Percentiles rank a stretch among this genome's conserved stretches.
Evolutionary conservation across 1,139 yeast genomes (phyloP).

Genomic region (Kodamaea arcana): DNA sequence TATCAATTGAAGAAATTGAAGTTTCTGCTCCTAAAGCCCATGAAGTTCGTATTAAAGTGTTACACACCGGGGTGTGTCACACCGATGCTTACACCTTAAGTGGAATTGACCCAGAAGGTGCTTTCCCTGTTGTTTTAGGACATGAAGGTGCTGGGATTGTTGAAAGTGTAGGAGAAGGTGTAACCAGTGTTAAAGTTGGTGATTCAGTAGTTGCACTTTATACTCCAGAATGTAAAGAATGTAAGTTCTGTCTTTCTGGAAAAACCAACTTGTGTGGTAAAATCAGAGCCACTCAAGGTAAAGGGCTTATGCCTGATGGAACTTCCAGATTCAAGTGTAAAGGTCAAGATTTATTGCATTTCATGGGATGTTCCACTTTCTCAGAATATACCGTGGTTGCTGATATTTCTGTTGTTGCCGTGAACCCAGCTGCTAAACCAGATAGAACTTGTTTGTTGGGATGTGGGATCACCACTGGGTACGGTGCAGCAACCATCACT

Average conservation of each 20-base stretch:
- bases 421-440: constrained; percentile 75
- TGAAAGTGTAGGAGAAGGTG: constrained; percentile 90
- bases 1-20: constrained; percentile 78
- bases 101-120: constrained; percentile 96
- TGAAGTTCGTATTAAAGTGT: constrained; percentile 89
- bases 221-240: constrained; percentile 94
- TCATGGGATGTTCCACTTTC: constrained; percentile 97
- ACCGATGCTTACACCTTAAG: constrained; percentile 96
- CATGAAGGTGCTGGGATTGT: constrained; percentile 98
- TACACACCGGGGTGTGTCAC: constrained; percentile 93
- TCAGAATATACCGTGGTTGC: constrained; percentile 97
- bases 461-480: constrained; percentile 98
- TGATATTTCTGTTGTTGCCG: constrained; percentile 95
- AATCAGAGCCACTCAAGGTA: constrained; percentile 88
- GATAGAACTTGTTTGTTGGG: constrained; percentile 91
- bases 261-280: constrained; percentile 93
- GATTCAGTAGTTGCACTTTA: constrained; percentile 89
- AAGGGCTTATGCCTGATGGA: constrained; percentile 95
- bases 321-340: constrained; percentile 80
- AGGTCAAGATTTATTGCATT: constrained; percentile 82
- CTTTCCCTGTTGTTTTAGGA: constrained; percentile 86
- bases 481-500: constrained; percentile 94
- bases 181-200: constrained; percentile 78
- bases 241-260: constrained; percentile 92
- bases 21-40: constrained; percentile 95